phyloP scores from a whole-genome alignment of 305 asterid genomes.

The Caryopteris hybrid region DNA sequence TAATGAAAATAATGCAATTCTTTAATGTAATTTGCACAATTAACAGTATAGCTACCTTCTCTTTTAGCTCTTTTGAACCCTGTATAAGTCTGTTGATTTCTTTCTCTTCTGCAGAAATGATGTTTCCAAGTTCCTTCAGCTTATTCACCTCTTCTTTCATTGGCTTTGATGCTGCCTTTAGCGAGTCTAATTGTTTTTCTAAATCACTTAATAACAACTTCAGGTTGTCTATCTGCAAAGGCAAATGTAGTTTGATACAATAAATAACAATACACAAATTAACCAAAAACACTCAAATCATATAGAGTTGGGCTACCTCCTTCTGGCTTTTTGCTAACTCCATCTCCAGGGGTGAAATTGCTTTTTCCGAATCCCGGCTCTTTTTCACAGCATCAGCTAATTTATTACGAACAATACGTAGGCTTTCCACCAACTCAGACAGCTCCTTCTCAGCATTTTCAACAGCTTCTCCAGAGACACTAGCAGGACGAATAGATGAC shows the following conservation, averaged over 20 bases:
- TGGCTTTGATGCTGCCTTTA: slow-evolving; percentile 67
- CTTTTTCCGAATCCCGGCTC: slow-evolving; percentile 61
- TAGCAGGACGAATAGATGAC: slow-evolving; percentile 73
- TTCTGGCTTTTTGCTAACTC: slow-evolving; percentile 76
- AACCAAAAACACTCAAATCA: neutral
- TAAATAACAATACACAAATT: neutral
- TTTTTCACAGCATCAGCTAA: slow-evolving; percentile 54
- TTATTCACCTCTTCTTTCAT: slow-evolving; percentile 58
- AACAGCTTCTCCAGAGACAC: slow-evolving; percentile 75
- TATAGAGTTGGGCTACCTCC: slow-evolving; percentile 49
- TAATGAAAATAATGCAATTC: too few species aligned
- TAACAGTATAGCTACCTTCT: slow-evolving; percentile 48
- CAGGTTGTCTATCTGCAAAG: slow-evolving; percentile 64
- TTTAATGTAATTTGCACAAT: too few species aligned
- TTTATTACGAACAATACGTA: slow-evolving; percentile 42
- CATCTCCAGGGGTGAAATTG: slow-evolving; percentile 65
- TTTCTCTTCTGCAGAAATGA: slow-evolving; percentile 67
- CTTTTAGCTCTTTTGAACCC: slow-evolving; percentile 77
- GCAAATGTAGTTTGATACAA: neutral
- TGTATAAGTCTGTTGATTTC: slow-evolving; percentile 68
- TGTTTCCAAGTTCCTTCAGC: slow-evolving; percentile 56
- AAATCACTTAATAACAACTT: slow-evolving; percentile 57
- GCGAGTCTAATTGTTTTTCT: slow-evolving; percentile 65
- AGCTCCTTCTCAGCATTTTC: slow-evolving; percentile 77
- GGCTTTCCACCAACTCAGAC: slow-evolving; percentile 52